These are phyloP conservation scores for Brasilioporus rufonigricans DNA, from an alignment of 768 basidiomycete species.

Conservation along the genomic window DNA sequence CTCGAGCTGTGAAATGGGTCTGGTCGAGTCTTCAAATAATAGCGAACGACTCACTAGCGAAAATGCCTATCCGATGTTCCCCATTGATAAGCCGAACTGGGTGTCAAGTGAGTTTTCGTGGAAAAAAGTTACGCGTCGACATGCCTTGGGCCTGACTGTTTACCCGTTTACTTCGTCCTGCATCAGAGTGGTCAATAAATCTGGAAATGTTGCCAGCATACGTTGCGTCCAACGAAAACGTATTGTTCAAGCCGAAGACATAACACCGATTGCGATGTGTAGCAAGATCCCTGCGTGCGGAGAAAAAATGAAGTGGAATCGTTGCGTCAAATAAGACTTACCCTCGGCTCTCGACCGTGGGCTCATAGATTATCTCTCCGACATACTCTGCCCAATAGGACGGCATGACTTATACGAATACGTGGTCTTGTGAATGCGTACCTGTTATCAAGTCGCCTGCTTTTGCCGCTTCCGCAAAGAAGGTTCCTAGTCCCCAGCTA, in stretches of 20 bases:
- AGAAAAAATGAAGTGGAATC: neutral
- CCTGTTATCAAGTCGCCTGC: conserved; percentile 51
- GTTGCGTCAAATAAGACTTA: conserved; percentile 27
- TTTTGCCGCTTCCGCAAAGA: conserved; percentile 42
- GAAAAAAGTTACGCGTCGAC: neutral
- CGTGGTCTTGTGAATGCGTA: neutral
- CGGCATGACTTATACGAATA: neutral
- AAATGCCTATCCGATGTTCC: conserved; percentile 66
- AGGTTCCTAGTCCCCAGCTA: conserved; percentile 54
- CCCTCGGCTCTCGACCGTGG: conserved; percentile 51
- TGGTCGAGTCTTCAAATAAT: neutral
- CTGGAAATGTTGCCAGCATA: conserved; percentile 61
- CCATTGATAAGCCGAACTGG: conserved; percentile 61
- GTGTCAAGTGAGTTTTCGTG: neutral
- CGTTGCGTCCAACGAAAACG: conserved; percentile 51
- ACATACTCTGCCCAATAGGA: conserved; percentile 52
- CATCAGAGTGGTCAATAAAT: conserved; percentile 59
- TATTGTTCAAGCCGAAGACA: conserved; percentile 51
- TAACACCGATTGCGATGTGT: conserved; percentile 56
- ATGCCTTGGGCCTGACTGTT: conserved; percentile 53
- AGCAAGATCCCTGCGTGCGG: conserved; percentile 40
- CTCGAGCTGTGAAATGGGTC: conserved; percentile 31
- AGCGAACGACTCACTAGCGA: conserved; percentile 13
- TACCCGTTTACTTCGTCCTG: conserved; percentile 13
- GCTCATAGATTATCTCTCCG: conserved; percentile 56